Base-by-base conservation (phyloP, 257 asterid genomes). In the Solanum microdontum region DNA sequence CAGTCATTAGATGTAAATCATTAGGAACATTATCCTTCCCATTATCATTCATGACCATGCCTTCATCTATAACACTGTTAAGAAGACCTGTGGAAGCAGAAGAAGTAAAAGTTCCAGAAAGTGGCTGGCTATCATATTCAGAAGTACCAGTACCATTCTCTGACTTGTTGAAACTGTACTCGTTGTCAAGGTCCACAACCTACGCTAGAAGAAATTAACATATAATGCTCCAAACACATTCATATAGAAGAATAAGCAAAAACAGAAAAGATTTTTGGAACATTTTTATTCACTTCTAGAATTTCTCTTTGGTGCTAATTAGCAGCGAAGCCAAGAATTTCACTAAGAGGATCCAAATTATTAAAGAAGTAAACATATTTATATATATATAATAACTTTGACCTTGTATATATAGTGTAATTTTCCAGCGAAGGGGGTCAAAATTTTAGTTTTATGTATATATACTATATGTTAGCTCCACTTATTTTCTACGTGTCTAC, bases 111-210 rank as follows among this genome's bases (percentile, higher is more conserved):
- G 83, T 93, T 87, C 95, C 98, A 88, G 96, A 92, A 60, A 91
- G 85, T 83, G 87, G 89, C 74, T 93, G 97, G 72, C 92, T 91
- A 89, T 93, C 94, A 88, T 89, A 93, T 64, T 92, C 97, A 87
- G 94, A 92, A 76, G 89, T 30, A 88, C 92, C 94, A 89, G 84
- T 84, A 13, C 97, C 98, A 92, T 96, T 95, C 90, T 93, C 98
- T 82, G 93, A 88, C 92, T 92, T 95, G 70, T 84, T 88, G 87
- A 91, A 90, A 86, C 90, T 88, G 88, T 93, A 93, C 82, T 93
- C 97, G 34, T 91, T 21, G 88, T 90, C 95, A 77, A 92, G 43
- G 75, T 92, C 94, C 82, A 88, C 82, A 86, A 89, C 90, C 99
- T 95, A 92, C 91, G 86, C 76, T 32, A 72, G 79, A 72, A 72